A percentile compares a stretch with the other conserved stretches of the same genome.
phyloP scores from a whole-genome alignment of 345 rosid species.

The Streptanthus diversifolius region DNA sequence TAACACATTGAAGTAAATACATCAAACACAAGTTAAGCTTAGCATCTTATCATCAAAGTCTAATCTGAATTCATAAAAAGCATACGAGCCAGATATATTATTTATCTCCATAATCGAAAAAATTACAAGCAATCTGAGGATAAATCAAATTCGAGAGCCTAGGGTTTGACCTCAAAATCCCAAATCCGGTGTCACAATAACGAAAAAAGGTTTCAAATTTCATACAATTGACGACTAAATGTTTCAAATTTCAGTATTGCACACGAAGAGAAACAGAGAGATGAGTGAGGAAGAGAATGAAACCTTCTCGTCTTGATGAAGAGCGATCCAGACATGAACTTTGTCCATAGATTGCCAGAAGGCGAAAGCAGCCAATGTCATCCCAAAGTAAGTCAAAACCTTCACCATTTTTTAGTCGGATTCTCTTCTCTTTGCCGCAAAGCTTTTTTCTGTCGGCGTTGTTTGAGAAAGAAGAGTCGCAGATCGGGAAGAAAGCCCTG shows the following conservation, averaged over 20 bases:
- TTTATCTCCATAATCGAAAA: neutral
- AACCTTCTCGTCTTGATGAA: constrained; percentile 66
- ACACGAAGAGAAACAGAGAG: neutral
- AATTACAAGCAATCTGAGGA: neutral
- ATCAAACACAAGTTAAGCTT: neutral
- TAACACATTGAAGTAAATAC: neutral
- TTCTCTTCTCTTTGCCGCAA: neutral
- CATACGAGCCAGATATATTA: neutral
- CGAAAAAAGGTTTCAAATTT: neutral
- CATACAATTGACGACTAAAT: neutral
- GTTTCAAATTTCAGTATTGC: neutral
- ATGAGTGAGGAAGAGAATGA: neutral
- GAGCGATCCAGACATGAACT: constrained; percentile 94
- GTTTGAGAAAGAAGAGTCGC: neutral
- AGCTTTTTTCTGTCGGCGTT: neutral
- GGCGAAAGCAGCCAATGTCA: constrained; percentile 75
- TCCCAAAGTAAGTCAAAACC: constrained; percentile 57
- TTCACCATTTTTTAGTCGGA: constrained; percentile 51
- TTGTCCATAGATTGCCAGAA: constrained; percentile 92
- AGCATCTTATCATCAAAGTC: neutral
- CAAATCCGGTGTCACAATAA: neutral
- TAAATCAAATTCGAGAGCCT: constrained; percentile 1
- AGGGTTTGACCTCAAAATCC: constrained; percentile 35
- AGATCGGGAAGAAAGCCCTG: constrained; percentile 16
- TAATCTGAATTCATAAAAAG: neutral